Percentiles rank a stretch among this genome's conserved stretches.
Evolutionary conservation across 1,139 yeast species (phyloP).

Genomic region (Pichia sp.): DNA sequence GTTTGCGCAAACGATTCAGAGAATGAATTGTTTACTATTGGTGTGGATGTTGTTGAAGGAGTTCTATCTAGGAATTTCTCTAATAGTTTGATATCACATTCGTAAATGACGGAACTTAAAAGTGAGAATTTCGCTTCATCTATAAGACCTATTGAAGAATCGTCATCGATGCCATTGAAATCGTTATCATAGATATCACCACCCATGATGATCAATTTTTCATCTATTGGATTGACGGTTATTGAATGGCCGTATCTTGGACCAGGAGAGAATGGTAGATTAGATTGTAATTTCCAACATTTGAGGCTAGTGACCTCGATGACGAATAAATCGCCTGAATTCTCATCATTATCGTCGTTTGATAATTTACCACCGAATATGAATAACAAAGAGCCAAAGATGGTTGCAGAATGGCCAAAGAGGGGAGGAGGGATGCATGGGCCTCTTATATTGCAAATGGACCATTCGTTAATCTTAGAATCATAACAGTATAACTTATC

Average conservation of each 20-base stretch:
- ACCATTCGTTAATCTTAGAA: constrained; percentile 68
- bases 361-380: constrained; percentile 89
- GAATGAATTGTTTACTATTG: neutral
- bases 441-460: constrained; percentile 47
- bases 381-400: constrained; percentile 77
- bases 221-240: constrained; percentile 62
- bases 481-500: constrained; percentile 86
- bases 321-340: constrained; percentile 68
- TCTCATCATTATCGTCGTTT: constrained; percentile 62
- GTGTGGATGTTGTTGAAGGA: neutral
- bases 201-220: constrained; percentile 83
- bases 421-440: constrained; percentile 68
- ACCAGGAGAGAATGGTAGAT: constrained; percentile 54
- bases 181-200: constrained; percentile 62
- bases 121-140: constrained; percentile 47
- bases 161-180: constrained; percentile 35
- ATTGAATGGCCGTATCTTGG: constrained; percentile 95
- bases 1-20: no score
- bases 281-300: constrained; percentile 43
- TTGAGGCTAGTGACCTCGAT: constrained; percentile 69
- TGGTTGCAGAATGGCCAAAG: constrained; percentile 87
- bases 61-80: constrained; percentile 28
- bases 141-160: constrained; percentile 37
- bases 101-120: constrained; percentile 58
- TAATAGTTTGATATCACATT: constrained; percentile 50